Conservation (phyloP, 2,329 filamentous ascomycete genomes). For the Cladophialophora bantiana region DNA sequence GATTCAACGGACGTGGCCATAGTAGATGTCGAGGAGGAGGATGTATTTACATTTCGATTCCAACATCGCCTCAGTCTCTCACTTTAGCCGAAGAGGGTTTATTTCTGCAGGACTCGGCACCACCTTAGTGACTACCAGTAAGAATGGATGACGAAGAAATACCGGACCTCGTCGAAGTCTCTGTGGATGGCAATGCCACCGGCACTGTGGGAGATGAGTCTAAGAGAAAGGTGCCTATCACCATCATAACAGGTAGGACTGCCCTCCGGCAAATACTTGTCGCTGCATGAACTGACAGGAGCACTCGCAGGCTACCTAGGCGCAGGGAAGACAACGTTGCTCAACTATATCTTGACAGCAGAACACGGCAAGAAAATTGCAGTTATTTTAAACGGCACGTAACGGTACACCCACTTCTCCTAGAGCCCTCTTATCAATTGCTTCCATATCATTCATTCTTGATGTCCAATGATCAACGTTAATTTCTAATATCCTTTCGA, state of each 20-base stretch:
- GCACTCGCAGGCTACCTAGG: constrained; percentile 80
- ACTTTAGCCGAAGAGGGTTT: not conserved
- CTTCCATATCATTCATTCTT: not conserved
- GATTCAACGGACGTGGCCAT: not conserved
- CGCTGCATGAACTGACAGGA: not conserved
- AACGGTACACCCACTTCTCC: not conserved
- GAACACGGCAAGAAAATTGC: constrained; percentile 98
- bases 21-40: not conserved
- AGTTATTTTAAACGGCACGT: constrained; percentile 87
- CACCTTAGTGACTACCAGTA: not conserved
- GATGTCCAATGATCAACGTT: not conserved
- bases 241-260: constrained; percentile 57
- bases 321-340: constrained; percentile 90
- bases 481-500: not conserved
- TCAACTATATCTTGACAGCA: constrained; percentile 95
- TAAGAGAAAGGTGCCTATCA: constrained; percentile 56
- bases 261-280: not conserved
- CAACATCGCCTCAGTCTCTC: not conserved
- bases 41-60: not conserved
- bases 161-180: constrained; percentile 53
- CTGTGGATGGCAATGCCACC: constrained; percentile 11
- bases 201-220: constrained; percentile 32
- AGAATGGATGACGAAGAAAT: constrained; percentile 53
- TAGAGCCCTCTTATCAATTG: not conserved
- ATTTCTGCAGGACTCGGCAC: not conserved